Evolutionary conservation across 139 green algal species (phyloP).

Genomic region (Coelastrella sp.): DNA sequence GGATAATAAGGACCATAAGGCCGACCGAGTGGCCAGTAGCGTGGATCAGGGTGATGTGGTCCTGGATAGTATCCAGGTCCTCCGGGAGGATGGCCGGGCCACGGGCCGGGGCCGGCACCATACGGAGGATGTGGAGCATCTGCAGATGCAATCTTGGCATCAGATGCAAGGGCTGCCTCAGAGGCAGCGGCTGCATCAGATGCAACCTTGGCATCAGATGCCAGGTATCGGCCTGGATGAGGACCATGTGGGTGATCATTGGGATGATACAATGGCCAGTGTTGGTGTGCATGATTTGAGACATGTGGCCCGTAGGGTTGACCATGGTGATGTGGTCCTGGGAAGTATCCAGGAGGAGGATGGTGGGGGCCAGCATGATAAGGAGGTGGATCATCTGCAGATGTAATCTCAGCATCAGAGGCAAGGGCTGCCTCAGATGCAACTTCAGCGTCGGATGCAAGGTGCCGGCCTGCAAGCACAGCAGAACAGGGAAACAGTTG

Average conservation of each 20-base stretch:
- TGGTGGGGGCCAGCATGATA: background rate
- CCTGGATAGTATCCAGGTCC: background rate
- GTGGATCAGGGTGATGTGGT: background rate
- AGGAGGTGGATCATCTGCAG: background rate
- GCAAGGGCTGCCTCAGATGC: constrained; percentile 12
- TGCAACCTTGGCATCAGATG: background rate
- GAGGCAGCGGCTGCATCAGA: too few relatives aligned
- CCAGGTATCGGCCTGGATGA: background rate
- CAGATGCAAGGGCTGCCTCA: constrained; percentile 10
- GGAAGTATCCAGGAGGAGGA: background rate
- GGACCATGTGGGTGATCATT: background rate
- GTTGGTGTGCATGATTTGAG: too few relatives aligned
- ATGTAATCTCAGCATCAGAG: constrained; percentile 21
- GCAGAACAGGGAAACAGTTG: too few relatives aligned
- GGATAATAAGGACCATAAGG: background rate
- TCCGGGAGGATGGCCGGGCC: background rate
- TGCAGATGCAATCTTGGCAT: background rate
- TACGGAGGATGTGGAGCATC: background rate
- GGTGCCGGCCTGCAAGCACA: background rate
- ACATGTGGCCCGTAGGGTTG: too few relatives aligned
- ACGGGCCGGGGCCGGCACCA: background rate
- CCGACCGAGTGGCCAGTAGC: background rate
- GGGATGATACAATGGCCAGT: too few relatives aligned
- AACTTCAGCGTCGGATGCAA: constrained; percentile 29
- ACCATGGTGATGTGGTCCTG: background rate